Conservation (phyloP, 306 rosid genomes). For the Argentina anserina region DNA sequence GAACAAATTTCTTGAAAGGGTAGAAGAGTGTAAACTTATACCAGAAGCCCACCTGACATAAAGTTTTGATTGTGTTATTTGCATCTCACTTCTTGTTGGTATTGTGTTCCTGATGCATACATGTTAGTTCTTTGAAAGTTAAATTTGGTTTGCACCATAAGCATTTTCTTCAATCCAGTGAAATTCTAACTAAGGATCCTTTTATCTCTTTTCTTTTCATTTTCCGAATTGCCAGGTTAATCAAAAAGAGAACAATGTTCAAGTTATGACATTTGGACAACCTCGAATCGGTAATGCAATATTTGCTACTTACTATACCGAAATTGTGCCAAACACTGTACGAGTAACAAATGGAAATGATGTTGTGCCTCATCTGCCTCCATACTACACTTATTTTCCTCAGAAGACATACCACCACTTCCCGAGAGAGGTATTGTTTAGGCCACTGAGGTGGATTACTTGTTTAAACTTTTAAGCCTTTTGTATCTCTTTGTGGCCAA, state of each 20-base stretch:
- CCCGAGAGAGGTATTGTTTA: slow-evolving; percentile 77
- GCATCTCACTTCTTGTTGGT: slow-evolving; percentile 10
- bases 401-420: slow-evolving; percentile 94
- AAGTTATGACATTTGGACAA: slow-evolving; percentile 94
- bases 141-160: neutral
- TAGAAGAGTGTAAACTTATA: neutral
- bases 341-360: slow-evolving; percentile 83
- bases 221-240: slow-evolving; percentile 73
- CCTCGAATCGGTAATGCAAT: slow-evolving; percentile 92
- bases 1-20: neutral
- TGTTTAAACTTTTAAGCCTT: neutral
- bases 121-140: neutral
- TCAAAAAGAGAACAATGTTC: slow-evolving; percentile 47
- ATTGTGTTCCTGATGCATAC: neutral
- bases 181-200: neutral
- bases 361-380: slow-evolving; percentile 96
- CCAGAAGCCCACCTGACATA: neutral
- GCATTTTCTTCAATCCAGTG: neutral
- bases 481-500: slow-evolving; percentile 15
- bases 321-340: slow-evolving; percentile 60
- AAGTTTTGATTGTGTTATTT: neutral
- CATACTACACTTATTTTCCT: slow-evolving; percentile 75
- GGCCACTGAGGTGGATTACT: neutral
- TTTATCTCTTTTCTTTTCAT: slow-evolving; percentile 5
- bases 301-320: slow-evolving; percentile 64